These are phyloP conservation scores for Verticillium tricorpus DNA, from an alignment of 2,329 filamentous ascomycete species.

Conservation along the genomic window DNA sequence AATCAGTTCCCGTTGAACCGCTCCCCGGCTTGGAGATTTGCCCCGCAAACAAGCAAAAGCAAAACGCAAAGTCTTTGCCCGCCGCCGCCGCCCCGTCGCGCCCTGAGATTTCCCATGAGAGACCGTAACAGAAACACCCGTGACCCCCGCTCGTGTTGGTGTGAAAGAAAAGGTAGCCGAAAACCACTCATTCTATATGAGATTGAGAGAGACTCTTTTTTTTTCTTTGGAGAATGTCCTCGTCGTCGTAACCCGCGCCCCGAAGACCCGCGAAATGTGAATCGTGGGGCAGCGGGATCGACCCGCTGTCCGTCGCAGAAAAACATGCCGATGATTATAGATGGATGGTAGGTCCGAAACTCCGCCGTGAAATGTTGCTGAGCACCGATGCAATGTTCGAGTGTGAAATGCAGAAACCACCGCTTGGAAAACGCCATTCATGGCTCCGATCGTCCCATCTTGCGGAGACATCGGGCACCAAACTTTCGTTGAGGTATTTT, in stretches of 20 bases:
- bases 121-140: constrained; percentile 32
- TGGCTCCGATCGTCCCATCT: constrained; percentile 22
- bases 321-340: constrained; percentile 18
- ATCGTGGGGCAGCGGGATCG: constrained; percentile 1
- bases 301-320: constrained; percentile 28
- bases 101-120: constrained; percentile 23
- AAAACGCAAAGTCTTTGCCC: constrained; percentile 20
- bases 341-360: constrained; percentile 27
- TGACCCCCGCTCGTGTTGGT: constrained; percentile 20
- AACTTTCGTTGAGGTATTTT: constrained; percentile 10
- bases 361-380: constrained; percentile 31
- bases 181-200: constrained; percentile 45
- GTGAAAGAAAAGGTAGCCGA: constrained; percentile 17
- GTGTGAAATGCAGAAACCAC: constrained; percentile 38
- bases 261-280: constrained; percentile 1
- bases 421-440: constrained; percentile 19
- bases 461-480: constrained; percentile 16
- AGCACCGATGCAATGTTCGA: constrained; percentile 44
- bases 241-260: constrained; percentile 19
- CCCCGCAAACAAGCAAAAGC: constrained; percentile 18
- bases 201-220: constrained; percentile 38
- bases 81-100: constrained; percentile 16
- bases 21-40: constrained; percentile 10
- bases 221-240: constrained; percentile 28
- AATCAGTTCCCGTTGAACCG: constrained; percentile 16